phyloP scores from a whole-genome alignment of 208 protist species.

The Trypanosoma congolense region DNA sequence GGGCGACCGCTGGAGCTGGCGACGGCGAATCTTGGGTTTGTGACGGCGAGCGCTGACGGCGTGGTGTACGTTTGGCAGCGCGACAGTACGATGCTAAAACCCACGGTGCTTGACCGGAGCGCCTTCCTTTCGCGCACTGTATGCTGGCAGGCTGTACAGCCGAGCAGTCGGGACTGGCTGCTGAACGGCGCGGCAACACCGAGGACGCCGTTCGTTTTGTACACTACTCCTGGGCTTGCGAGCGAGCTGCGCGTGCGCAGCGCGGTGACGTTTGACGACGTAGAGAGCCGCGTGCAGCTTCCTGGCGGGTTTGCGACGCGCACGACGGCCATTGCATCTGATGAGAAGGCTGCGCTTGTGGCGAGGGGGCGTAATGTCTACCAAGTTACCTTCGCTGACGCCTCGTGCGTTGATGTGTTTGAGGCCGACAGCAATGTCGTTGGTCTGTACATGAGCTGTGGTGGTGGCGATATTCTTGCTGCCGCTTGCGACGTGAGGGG shows the following conservation, averaged over 20 bases:
- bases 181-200: conserved; percentile 2
- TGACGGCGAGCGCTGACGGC: conserved; percentile 49
- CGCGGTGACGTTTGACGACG: conserved; percentile 19
- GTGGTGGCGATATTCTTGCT: conserved; percentile 5
- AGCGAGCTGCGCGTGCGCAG: conserved; percentile 15
- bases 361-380: conserved; percentile 32
- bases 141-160: conserved; percentile 22
- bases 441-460: conserved; percentile 1
- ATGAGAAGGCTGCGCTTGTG: conserved; percentile 21
- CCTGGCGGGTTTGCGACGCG: conserved; percentile 9
- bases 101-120: conserved; percentile 6
- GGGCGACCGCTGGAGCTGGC: conserved; percentile 19
- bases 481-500: conserved; percentile 20
- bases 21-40: conserved; percentile 52
- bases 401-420: conserved; percentile 12
- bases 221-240: conserved; percentile 22
- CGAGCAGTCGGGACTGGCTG: conserved; percentile 17
- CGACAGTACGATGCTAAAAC: conserved; percentile 11
- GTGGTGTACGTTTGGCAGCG: conserved; percentile 57
- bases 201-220: conserved; percentile 7
- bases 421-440: conserved; percentile 12
- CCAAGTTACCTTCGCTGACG: conserved; percentile 16
- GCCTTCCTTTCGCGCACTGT: conserved; percentile 11
- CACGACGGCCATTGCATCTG: conserved; percentile 20
- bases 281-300: conserved; percentile 10